phyloP scores from a whole-genome alignment of 2,329 filamentous ascomycete species.

The Penicillium sp. region DNA sequence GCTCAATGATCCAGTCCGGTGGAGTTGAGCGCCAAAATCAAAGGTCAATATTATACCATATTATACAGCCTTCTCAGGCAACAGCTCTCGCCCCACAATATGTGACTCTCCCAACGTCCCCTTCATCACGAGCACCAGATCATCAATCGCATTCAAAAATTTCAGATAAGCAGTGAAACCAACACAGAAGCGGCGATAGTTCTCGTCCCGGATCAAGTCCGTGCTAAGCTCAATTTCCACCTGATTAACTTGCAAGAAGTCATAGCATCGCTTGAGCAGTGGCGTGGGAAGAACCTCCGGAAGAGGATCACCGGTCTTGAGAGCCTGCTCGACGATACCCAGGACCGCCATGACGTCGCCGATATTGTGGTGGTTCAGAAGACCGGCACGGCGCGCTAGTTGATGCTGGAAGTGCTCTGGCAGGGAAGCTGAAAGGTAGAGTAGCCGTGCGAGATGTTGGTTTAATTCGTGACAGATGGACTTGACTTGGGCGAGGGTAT shows the following conservation, averaged over 20 bases:
- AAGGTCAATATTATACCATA: not conserved
- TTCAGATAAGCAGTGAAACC: slow-evolving; percentile 49
- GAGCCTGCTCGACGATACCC: slow-evolving; percentile 48
- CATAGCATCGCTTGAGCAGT: slow-evolving; percentile 41
- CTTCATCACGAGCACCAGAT: slow-evolving; percentile 50
- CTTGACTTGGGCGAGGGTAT: slow-evolving; percentile 35
- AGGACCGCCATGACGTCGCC: slow-evolving; percentile 56
- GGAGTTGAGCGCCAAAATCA: not conserved
- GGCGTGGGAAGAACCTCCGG: slow-evolving; percentile 53
- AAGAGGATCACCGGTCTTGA: slow-evolving; percentile 51
- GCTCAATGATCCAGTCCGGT: not conserved
- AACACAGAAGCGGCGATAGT: slow-evolving; percentile 52
- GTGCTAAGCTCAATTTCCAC: slow-evolving; percentile 33
- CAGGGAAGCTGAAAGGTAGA: slow-evolving; percentile 35
- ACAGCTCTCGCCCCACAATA: slow-evolving; percentile 28
- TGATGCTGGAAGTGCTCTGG: slow-evolving; percentile 45
- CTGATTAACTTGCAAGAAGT: slow-evolving; percentile 26
- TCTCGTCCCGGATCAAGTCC: slow-evolving; percentile 42
- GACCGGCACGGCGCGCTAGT: slow-evolving; percentile 41
- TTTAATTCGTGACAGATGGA: slow-evolving; percentile 36
- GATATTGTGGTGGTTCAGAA: slow-evolving; percentile 48
- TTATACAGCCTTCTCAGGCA: slow-evolving; percentile 11
- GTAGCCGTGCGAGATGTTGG: slow-evolving; percentile 38
- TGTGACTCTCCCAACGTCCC: slow-evolving; percentile 47
- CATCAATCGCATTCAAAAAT: slow-evolving; percentile 48